phyloP scores from a whole-genome alignment of 2,329 filamentous ascomycete species.

The Ophiostoma tasmaniense region DNA sequence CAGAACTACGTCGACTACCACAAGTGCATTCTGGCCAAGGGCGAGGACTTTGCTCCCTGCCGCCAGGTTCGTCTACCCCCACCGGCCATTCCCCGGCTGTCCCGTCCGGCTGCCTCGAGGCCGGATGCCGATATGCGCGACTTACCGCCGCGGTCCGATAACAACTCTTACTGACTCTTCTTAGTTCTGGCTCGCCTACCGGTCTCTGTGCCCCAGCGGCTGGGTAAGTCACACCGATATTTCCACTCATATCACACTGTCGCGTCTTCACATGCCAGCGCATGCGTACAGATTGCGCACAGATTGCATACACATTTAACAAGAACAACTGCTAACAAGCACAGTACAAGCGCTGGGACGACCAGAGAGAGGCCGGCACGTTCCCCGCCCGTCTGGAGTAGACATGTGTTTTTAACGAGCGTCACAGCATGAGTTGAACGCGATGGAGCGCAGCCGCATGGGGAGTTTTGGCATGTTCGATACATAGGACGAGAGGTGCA shows the following conservation, averaged over 20 bases:
- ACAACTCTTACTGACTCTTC: not conserved
- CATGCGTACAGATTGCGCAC: not conserved
- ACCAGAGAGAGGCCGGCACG: constrained; percentile 72
- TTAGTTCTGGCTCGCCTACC: constrained; percentile 94
- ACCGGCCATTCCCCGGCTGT: not conserved
- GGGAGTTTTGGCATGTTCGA: constrained; percentile 2
- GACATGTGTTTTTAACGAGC: not conserved
- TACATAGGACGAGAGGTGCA: constrained; percentile 12
- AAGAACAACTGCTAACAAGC: constrained; percentile 4
- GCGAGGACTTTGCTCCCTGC: constrained; percentile 96
- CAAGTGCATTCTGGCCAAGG: constrained; percentile 98
- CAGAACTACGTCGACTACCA: constrained; percentile 99
- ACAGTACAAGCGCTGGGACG: constrained; percentile 82
- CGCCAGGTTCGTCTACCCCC: constrained; percentile 61
- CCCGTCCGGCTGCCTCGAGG: not conserved
- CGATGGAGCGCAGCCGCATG: not conserved
- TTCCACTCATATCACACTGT: not conserved
- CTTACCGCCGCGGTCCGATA: constrained; percentile 1
- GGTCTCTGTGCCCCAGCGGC: constrained; percentile 89
- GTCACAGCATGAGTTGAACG: not conserved
- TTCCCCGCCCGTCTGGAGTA: constrained; percentile 61
- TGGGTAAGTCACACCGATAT: constrained; percentile 39
- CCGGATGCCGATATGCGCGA: not conserved
- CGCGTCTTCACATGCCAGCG: not conserved
- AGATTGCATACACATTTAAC: not conserved